Conservation (phyloP, 768 basidiomycete species). For the Ramaria sp. region DNA sequence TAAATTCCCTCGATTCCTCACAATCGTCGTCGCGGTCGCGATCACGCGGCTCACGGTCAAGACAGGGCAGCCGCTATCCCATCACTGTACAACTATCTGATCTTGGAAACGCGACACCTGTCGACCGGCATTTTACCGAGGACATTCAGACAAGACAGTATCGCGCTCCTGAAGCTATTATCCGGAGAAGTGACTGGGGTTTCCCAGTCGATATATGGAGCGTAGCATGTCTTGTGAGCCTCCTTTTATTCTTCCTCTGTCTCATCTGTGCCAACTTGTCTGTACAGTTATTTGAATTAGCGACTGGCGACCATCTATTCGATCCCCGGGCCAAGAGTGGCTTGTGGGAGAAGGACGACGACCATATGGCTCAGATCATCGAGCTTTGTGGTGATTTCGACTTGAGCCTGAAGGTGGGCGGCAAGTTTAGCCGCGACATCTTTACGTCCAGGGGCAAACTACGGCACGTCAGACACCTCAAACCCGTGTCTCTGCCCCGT, state of each 20-base stretch:
- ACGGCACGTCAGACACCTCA: slow-evolving; percentile 63
- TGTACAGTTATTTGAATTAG: slow-evolving; percentile 66
- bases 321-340: slow-evolving; percentile 78
- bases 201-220: slow-evolving; percentile 84
- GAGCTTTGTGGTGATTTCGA: slow-evolving; percentile 80
- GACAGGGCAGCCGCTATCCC: slow-evolving; percentile 20
- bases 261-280: not conserved
- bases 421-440: slow-evolving; percentile 74
- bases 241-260: not conserved
- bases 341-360: slow-evolving; percentile 85
- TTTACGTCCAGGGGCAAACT: slow-evolving; percentile 65
- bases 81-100: slow-evolving; percentile 91
- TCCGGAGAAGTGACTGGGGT: slow-evolving; percentile 82
- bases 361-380: slow-evolving; percentile 92
- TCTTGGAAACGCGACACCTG: slow-evolving; percentile 87
- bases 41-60: slow-evolving; percentile 10
- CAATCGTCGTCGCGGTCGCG: slow-evolving; percentile 16
- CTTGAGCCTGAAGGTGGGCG: slow-evolving; percentile 66
- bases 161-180: slow-evolving; percentile 86
- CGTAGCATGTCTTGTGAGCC: slow-evolving; percentile 70
- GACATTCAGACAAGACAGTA: slow-evolving; percentile 97
- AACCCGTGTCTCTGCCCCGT: slow-evolving; percentile 70
- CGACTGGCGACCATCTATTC: slow-evolving; percentile 88
- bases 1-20: slow-evolving; percentile 19
- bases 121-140: slow-evolving; percentile 84